Percentiles rank a stretch among this genome's conserved stretches.
Evolutionary conservation across 2,329 filamentous ascomycete species (phyloP).

Genomic region (Hymenoscyphus occultus): DNA sequence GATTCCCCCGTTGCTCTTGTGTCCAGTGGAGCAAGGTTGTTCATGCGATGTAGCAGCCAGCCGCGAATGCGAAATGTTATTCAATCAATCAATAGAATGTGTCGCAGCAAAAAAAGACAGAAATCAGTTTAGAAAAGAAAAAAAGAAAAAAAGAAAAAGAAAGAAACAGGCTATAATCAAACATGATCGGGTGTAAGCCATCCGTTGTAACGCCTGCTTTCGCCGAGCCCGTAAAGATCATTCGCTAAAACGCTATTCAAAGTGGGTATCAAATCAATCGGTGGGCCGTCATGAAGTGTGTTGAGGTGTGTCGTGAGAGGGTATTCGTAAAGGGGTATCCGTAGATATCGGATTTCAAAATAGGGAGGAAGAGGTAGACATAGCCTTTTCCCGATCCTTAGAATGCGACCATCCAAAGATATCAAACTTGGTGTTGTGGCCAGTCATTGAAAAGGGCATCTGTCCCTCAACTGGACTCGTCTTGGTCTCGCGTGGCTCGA

Average conservation of each 20-base stretch:
- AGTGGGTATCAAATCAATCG: conserved; percentile 38
- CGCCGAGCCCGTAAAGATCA: conserved; percentile 24
- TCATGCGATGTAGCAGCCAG: conserved; percentile 10
- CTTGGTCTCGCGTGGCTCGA: conserved; percentile 55
- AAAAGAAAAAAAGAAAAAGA: neutral
- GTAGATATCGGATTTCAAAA: conserved; percentile 17
- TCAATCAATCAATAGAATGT: conserved; percentile 10
- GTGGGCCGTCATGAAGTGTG: conserved; percentile 21
- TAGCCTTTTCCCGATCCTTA: conserved; percentile 28
- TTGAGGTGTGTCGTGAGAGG: conserved; percentile 17
- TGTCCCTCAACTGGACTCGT: conserved; percentile 32
- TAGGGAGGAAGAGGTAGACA: conserved; percentile 16
- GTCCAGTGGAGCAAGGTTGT: conserved; percentile 9
- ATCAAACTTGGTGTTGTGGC: conserved; percentile 49
- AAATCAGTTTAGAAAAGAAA: neutral
- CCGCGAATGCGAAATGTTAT: conserved; percentile 14
- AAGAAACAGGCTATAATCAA: conserved; percentile 8
- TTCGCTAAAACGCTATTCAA: conserved; percentile 39
- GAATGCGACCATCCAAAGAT: conserved; percentile 49
- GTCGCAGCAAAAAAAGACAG: neutral
- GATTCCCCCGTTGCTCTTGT: conserved; percentile 7
- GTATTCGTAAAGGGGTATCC: conserved; percentile 13
- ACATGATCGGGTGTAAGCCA: conserved; percentile 11
- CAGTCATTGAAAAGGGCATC: conserved; percentile 26
- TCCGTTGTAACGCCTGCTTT: conserved; percentile 18